These are phyloP conservation scores for Pisolithus thermaeus DNA, from an alignment of 1,284 basidiomycete species.

Conservation along the genomic window DNA sequence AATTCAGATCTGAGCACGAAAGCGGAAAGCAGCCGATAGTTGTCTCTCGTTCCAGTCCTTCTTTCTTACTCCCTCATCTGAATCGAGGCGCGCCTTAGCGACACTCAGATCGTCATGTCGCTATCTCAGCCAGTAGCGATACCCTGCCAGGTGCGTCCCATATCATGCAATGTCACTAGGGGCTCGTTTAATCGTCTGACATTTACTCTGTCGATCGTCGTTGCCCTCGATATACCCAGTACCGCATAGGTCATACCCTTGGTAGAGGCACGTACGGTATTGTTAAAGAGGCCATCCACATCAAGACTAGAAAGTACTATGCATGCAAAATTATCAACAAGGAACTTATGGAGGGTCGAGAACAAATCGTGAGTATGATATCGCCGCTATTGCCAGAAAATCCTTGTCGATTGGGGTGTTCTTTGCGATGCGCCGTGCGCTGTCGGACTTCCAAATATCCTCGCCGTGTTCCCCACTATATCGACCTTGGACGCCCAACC, in stretches of 20 bases:
- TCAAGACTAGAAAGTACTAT: slow-evolving; percentile 83
- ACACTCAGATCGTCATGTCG: slow-evolving; percentile 16
- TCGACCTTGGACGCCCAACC: slow-evolving; percentile 12
- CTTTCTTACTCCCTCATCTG: background rate
- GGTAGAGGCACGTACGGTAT: slow-evolving; percentile 91
- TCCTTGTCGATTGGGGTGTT: too few relatives aligned
- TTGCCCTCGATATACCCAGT: slow-evolving; percentile 41
- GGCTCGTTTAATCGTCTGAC: background rate
- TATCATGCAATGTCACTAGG: background rate
- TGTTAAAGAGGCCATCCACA: slow-evolving; percentile 94
- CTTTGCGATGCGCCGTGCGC: background rate
- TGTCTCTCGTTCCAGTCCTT: slow-evolving; percentile 5
- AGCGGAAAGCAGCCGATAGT: too few relatives aligned
- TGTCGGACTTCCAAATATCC: background rate
- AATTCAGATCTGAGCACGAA: too few relatives aligned
- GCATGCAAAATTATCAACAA: slow-evolving; percentile 97
- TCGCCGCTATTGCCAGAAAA: background rate
- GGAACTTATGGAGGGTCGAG: slow-evolving; percentile 92
- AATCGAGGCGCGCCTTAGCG: slow-evolving; percentile 13
- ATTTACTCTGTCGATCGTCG: background rate
- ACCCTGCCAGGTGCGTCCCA: slow-evolving; percentile 51
- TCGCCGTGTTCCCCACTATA: background rate
- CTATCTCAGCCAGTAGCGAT: slow-evolving; percentile 40
- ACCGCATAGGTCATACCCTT: slow-evolving; percentile 88
- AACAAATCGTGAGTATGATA: slow-evolving; percentile 64